Evolutionary conservation across 768 basidiomycete species (phyloP).

Genomic region (Russula compacta): DNA sequence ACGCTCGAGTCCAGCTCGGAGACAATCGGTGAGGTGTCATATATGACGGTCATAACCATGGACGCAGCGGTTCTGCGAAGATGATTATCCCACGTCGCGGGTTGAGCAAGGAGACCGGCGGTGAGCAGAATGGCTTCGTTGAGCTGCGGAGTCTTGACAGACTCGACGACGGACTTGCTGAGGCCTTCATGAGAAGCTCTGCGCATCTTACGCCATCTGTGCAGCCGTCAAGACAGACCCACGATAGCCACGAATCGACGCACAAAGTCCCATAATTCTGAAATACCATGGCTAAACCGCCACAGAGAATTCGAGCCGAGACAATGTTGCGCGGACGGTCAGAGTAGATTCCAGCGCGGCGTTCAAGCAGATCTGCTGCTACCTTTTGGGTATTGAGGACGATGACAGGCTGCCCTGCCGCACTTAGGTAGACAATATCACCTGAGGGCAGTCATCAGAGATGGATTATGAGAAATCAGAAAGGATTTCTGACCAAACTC

Average conservation of each 20-base stretch:
- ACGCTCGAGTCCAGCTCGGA: conserved; percentile 9
- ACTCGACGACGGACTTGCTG: neutral
- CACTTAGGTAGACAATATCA: conserved; percentile 17
- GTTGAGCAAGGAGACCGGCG: conserved; percentile 3
- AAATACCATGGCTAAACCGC: conserved; percentile 14
- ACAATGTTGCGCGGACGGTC: conserved; percentile 17
- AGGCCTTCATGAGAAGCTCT: conserved; percentile 14
- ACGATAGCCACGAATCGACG: neutral
- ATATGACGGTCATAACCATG: conserved; percentile 12
- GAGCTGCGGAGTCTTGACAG: conserved; percentile 4
- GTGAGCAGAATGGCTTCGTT: conserved; percentile 14
- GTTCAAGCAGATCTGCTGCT: conserved; percentile 22
- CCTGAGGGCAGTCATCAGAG: conserved; percentile 7
- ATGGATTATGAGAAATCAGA: neutral
- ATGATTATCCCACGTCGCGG: conserved; percentile 10
- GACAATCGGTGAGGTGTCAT: conserved; percentile 10
- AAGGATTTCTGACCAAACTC: conserved; percentile 5
- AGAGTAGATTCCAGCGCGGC: conserved; percentile 16
- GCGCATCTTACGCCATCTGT: conserved; percentile 19
- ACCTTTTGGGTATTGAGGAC: conserved; percentile 23
- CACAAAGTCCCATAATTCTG: conserved; percentile 13
- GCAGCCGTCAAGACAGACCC: neutral
- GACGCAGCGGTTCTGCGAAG: conserved; percentile 16
- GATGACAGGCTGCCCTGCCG: conserved; percentile 19
- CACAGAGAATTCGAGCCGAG: conserved; percentile 13